Conservation (phyloP, 495 filamentous ascomycete genomes). For the Aspergillus asperescens region DNA sequence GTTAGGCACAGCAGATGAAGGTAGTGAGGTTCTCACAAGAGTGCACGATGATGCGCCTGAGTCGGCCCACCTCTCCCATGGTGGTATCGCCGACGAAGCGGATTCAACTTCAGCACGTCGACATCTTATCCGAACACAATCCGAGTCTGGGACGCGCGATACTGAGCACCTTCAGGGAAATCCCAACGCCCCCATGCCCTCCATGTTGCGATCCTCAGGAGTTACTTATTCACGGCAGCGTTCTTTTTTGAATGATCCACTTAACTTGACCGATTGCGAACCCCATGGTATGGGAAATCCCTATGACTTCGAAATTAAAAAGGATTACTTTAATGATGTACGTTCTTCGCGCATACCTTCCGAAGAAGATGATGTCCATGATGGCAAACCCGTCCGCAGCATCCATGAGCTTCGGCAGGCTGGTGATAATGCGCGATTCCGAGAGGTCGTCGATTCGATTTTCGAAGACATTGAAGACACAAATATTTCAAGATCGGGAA, state of each 20-base stretch:
- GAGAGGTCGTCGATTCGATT: constrained; percentile 73
- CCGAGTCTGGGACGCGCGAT: background rate
- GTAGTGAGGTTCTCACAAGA: background rate
- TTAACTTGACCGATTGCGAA: constrained; percentile 12
- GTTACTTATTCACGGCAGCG: constrained; percentile 61
- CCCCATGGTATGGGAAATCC: background rate
- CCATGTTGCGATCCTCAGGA: constrained; percentile 34
- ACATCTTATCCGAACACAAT: background rate
- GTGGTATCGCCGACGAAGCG: background rate
- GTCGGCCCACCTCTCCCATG: background rate
- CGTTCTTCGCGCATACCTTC: background rate
- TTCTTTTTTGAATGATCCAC: constrained; percentile 51
- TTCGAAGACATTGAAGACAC: constrained; percentile 74
- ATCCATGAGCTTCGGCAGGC: constrained; percentile 87
- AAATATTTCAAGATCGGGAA: constrained; percentile 40
- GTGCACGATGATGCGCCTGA: background rate
- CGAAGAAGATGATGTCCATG: constrained; percentile 47
- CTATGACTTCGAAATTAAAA: background rate
- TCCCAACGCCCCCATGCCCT: constrained; percentile 13
- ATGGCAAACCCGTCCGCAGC: constrained; percentile 61
- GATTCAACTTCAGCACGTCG: background rate
- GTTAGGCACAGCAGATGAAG: constrained; percentile 18
- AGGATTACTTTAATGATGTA: background rate
- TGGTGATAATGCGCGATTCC: constrained; percentile 76
- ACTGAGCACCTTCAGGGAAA: constrained; percentile 2